Evolutionary conservation across 1,284 basidiomycete genomes (phyloP).

Genomic region (Cystobasidium pallidum): DNA sequence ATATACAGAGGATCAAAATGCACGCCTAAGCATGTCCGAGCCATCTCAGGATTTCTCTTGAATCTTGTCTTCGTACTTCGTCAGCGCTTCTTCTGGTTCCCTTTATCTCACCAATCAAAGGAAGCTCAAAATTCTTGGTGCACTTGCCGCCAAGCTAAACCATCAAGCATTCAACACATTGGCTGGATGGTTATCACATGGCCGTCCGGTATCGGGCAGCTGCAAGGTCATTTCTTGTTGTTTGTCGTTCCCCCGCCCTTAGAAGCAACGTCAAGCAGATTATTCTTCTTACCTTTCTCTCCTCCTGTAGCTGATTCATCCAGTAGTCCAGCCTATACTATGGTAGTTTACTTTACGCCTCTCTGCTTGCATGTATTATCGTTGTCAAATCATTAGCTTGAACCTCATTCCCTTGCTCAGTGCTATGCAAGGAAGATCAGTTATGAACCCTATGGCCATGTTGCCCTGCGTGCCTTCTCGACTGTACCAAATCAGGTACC

Average conservation of each 20-base stretch:
- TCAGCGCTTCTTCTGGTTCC: neutral
- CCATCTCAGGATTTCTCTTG: too few relatives aligned
- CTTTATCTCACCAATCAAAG: too few relatives aligned
- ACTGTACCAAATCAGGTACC: too few relatives aligned
- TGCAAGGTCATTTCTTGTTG: too few relatives aligned
- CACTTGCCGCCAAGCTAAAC: too few relatives aligned
- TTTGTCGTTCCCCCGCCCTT: neutral
- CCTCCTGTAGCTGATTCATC: neutral
- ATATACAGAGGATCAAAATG: too few relatives aligned
- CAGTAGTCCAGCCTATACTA: neutral
- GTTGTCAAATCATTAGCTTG: conserved; percentile 18
- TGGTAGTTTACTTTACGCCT: neutral
- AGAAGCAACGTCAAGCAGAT: neutral
- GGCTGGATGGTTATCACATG: too few relatives aligned
- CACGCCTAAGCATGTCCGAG: too few relatives aligned
- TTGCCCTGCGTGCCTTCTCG: too few relatives aligned
- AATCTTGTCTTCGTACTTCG: neutral
- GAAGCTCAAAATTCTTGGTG: too few relatives aligned
- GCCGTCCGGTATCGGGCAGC: too few relatives aligned
- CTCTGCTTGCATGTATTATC: neutral
- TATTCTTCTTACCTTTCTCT: neutral
- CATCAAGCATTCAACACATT: neutral
- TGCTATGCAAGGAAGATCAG: conserved; percentile 16
- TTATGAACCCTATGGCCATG: too few relatives aligned
- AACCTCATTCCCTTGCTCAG: conserved; percentile 2